Conservation (phyloP, 1,139 yeast species). For the Debaryomyces nepalensis region DNA sequence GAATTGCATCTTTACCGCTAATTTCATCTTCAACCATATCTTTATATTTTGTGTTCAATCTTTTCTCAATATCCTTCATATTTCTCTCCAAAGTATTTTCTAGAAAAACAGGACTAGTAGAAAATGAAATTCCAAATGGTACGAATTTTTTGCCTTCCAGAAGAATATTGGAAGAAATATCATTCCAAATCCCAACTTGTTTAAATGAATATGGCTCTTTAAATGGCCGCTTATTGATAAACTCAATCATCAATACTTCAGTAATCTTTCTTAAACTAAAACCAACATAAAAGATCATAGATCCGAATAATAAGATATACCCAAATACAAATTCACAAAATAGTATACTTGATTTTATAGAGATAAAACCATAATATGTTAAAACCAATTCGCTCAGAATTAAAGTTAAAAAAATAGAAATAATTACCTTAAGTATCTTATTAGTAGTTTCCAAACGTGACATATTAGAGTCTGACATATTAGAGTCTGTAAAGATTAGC, state of each 20-base stretch:
- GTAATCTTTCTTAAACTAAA: background rate
- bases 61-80: background rate
- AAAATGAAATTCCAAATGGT: background rate
- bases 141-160: background rate
- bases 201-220: background rate
- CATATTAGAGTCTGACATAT: background rate
- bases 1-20: background rate
- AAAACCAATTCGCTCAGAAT: background rate
- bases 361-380: background rate
- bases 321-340: background rate
- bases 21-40: background rate
- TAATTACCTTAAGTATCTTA: background rate
- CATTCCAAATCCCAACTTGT: background rate
- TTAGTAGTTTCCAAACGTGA: background rate
- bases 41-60: background rate
- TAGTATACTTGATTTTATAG: background rate
- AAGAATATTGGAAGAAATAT: background rate
- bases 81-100: background rate
- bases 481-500: too few species aligned
- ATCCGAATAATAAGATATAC: background rate
- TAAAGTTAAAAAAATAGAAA: background rate
- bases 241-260: background rate
- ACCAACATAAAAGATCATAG: background rate
- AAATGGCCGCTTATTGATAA: background rate
- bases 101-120: background rate